phyloP scores from a whole-genome alignment of 2,329 filamentous ascomycete species.

The Exophiala aquamarina region DNA sequence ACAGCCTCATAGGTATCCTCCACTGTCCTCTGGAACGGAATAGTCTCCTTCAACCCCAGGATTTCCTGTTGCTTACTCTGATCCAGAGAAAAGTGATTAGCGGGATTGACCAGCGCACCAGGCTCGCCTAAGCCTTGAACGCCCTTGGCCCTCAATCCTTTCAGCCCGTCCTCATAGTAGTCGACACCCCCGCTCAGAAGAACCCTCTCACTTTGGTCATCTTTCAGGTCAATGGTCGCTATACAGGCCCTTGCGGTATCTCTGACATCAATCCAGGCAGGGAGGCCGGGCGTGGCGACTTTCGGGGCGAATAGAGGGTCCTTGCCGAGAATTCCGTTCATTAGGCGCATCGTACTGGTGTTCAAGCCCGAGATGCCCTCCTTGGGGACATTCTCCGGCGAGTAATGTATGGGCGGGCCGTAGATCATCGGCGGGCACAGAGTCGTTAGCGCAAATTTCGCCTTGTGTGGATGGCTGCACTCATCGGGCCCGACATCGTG shows the following conservation, averaged over 20 bases:
- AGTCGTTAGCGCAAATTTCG: conserved; percentile 25
- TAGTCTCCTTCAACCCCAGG: neutral
- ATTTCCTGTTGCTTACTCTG: neutral
- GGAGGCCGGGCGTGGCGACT: neutral
- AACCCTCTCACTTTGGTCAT: neutral
- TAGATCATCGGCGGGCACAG: conserved; percentile 48
- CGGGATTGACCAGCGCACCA: neutral
- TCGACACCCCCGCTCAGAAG: neutral
- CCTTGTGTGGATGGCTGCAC: conserved; percentile 16
- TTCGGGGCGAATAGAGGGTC: neutral
- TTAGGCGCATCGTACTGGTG: neutral
- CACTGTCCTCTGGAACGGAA: conserved; percentile 1
- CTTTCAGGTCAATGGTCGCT: neutral
- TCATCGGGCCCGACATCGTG: conserved; percentile 14
- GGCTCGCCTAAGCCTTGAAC: conserved; percentile 1
- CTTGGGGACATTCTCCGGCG: neutral
- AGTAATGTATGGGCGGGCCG: conserved; percentile 37
- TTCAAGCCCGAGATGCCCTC: conserved; percentile 1
- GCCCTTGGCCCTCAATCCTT: neutral
- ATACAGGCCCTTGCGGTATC: conserved; percentile 6
- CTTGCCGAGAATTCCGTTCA: conserved; percentile 1
- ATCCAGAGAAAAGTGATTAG: conserved; percentile 1
- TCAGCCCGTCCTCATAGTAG: conserved; percentile 1
- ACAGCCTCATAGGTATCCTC: conserved; percentile 1
- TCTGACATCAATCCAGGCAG: conserved; percentile 12